These are phyloP conservation scores for Mycena sp. DNA, from an alignment of 1,284 basidiomycete genomes.

Conservation along the genomic window DNA sequence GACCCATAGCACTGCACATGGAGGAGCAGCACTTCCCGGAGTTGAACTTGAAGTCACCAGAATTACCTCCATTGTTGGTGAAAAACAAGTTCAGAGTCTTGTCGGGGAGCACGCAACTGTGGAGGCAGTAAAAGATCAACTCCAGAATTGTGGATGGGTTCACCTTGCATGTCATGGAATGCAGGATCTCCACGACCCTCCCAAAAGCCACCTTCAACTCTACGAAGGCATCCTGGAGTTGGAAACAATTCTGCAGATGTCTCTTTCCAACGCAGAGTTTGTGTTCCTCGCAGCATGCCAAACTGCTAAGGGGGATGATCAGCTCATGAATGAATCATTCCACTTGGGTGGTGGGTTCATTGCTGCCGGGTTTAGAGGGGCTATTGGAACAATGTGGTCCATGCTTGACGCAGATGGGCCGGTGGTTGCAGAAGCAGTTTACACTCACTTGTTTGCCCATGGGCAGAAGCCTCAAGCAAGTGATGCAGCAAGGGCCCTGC, in stretches of 20 bases:
- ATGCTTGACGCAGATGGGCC: constrained; percentile 40
- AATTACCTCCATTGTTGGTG: not conserved
- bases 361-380: constrained; percentile 44
- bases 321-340: constrained; percentile 34
- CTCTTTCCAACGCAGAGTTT: too few species aligned
- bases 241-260: not conserved
- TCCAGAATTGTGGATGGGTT: constrained; percentile 33
- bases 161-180: constrained; percentile 45
- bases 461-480: constrained; percentile 20
- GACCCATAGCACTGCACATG: not conserved
- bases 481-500: constrained; percentile 31
- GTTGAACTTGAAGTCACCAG: not conserved
- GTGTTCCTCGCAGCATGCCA: too few species aligned
- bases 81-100: not conserved
- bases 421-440: constrained; percentile 35
- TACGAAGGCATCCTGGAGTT: constrained; percentile 31
- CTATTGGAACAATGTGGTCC: constrained; percentile 47
- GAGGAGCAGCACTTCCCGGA: not conserved
- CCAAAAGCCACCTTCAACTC: constrained; percentile 27
- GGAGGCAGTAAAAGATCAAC: not conserved
- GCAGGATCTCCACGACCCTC: constrained; percentile 35
- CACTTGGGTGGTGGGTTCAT: constrained; percentile 40
- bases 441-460: constrained; percentile 30
- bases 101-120: not conserved
- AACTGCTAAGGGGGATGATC: too few species aligned